Evolutionary conservation across 2,329 filamentous ascomycete genomes (phyloP).

Genomic region (Pseudopyricularia javanii): DNA sequence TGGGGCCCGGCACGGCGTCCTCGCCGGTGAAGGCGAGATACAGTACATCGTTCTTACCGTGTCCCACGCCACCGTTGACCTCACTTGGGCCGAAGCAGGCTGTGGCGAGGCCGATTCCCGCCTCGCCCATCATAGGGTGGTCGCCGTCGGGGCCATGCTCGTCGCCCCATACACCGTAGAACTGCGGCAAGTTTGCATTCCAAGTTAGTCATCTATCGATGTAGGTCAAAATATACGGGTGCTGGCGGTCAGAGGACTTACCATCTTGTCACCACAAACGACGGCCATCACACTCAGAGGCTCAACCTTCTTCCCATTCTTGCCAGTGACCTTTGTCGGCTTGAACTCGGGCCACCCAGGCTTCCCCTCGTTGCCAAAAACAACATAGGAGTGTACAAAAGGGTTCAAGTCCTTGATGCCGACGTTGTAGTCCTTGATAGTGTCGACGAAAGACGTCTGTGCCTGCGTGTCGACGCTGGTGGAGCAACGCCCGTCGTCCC

Average conservation of each 20-base stretch:
- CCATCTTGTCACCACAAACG: constrained; percentile 35
- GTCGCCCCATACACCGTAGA: constrained; percentile 43
- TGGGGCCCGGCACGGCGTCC: constrained; percentile 41
- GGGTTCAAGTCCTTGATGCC: constrained; percentile 32
- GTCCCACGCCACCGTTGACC: constrained; percentile 42
- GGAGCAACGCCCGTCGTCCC: constrained; percentile 29
- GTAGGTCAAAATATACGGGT: not conserved
- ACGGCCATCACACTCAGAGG: constrained; percentile 42
- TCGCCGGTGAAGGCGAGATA: constrained; percentile 48
- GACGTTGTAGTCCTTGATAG: constrained; percentile 19
- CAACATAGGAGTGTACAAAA: constrained; percentile 39
- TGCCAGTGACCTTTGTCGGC: constrained; percentile 13
- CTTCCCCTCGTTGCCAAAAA: constrained; percentile 35
- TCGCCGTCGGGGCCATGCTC: constrained; percentile 32
- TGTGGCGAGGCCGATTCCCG: constrained; percentile 32
- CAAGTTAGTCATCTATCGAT: not conserved
- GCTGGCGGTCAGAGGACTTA: constrained; percentile 5
- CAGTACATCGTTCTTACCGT: constrained; percentile 44
- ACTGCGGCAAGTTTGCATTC: constrained; percentile 9
- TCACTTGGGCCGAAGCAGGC: constrained; percentile 30
- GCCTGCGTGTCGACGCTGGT: constrained; percentile 25
- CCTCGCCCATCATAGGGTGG: constrained; percentile 30
- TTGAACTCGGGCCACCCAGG: constrained; percentile 24
- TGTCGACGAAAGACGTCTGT: constrained; percentile 30
- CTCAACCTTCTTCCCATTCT: constrained; percentile 17